These are phyloP conservation scores for Penicillium paradoxum DNA, from an alignment of 495 filamentous ascomycete species.

Conservation along the genomic window DNA sequence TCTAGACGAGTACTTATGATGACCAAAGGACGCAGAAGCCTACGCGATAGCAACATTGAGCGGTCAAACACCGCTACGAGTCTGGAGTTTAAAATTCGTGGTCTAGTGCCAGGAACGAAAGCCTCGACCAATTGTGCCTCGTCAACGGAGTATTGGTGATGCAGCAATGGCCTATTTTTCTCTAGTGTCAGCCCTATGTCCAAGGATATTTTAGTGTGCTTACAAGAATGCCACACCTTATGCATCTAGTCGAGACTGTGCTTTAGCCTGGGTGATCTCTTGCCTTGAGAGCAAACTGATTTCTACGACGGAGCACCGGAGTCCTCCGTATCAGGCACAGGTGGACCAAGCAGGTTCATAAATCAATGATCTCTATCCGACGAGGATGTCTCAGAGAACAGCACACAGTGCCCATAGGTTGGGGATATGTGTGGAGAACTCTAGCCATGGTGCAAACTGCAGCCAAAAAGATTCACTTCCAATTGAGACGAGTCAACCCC, in stretches of 20 bases:
- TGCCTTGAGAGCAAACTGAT: neutral
- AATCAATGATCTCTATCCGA: neutral
- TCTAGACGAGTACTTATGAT: too few species aligned
- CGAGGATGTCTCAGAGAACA: neutral
- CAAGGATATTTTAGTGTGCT: conserved; percentile 11
- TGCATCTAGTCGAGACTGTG: neutral
- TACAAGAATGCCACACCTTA: neutral
- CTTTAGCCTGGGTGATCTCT: conserved; percentile 1
- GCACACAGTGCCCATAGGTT: neutral
- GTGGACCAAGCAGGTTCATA: neutral
- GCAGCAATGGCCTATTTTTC: conserved; percentile 6
- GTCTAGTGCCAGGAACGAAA: too few species aligned
- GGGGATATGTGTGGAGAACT: neutral
- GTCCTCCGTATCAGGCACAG: too few species aligned
- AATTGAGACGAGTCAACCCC: neutral
- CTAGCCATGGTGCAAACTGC: neutral
- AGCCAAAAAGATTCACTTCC: too few species aligned
- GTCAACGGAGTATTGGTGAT: too few species aligned
- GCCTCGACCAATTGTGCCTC: too few species aligned
- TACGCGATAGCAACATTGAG: too few species aligned
- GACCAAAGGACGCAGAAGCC: too few species aligned
- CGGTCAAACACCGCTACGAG: too few species aligned
- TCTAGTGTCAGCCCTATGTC: conserved; percentile 24
- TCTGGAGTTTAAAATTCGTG: too few species aligned
- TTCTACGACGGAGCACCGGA: neutral